Base-by-base conservation (phyloP, 225 moss, liverwort and hornwort species). In the Polytrichum commune region DNA sequence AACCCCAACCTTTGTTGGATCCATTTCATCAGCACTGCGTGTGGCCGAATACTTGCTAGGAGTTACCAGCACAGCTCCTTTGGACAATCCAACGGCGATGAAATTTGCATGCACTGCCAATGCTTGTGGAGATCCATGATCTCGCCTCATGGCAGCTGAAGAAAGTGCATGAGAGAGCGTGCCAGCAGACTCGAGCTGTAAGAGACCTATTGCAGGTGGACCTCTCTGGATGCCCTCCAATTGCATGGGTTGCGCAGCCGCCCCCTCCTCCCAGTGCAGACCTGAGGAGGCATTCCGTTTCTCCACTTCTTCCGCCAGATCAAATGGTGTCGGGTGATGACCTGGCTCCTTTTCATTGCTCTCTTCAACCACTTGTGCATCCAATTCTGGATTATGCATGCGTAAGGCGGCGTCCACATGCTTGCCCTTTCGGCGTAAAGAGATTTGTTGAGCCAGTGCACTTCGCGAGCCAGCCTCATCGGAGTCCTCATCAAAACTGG, bases 211-310 rank as follows among this genome's bases (percentile, higher is more conserved):
- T 73, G 98, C 98, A 78, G 98, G 95, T 54, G 91, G 86, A 77
- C 95, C 91, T 73, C 95, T 89, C 82, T 95, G 88, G 66, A 98
- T 95, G 55, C 95, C 98, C 77, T 95, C 95, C 76, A 98, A 82
- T 79, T 91, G 81, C 98, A 98, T 94, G 9, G 98, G 98, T 80
- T 93, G 98, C 53, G 98, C 98, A 80, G 90, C 95, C 66, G 92
- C 98, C 70, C 98, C 98, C 86, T 89, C 98, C 81, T 98, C 95
- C 95, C 95, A 95, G 75, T 95, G 86, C 78, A 98, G 82, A 29
- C 95, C 98, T 67, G 93, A 93, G 55, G 93, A 82, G 66, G 98
- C 95, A 75, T 89, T 91, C 65, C 87, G 88, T 79, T 74, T 91
- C 74, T 98, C 98, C 22, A 82, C 73, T 69, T 95, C 95, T 80